Evolutionary conservation across 2,329 filamentous ascomycete species (phyloP).

Genomic region (Clonostachys solani): DNA sequence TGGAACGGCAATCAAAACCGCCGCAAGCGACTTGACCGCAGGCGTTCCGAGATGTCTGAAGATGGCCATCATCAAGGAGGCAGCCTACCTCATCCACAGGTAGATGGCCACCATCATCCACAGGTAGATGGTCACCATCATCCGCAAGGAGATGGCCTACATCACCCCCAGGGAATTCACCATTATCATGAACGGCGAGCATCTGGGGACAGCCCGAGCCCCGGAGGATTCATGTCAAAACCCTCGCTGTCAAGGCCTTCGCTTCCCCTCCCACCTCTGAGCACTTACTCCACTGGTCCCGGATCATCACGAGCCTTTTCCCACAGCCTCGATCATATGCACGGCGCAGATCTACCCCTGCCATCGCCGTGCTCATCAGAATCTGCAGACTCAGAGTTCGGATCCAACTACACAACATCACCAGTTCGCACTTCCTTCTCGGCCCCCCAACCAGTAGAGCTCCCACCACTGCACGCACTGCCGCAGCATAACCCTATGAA

Average conservation of each 20-base stretch:
- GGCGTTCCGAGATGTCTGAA: background rate
- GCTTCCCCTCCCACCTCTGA: no score
- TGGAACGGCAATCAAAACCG: constrained; percentile 94
- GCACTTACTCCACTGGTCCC: no score
- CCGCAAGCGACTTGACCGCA: constrained; percentile 1
- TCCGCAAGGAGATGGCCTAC: no score
- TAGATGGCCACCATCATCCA: background rate
- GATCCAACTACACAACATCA: constrained; percentile 59
- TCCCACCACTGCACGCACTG: background rate
- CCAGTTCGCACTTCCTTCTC: constrained; percentile 31
- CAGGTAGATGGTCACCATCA: no score
- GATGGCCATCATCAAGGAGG: background rate
- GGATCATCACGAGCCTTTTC: no score
- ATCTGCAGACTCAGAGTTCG: constrained; percentile 61
- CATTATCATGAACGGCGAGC: no score
- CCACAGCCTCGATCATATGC: constrained; percentile 12
- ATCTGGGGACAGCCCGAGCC: no score
- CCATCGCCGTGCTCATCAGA: constrained; percentile 32
- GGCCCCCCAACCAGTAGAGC: constrained; percentile 16
- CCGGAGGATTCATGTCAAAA: no score
- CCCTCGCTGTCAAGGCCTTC: no score
- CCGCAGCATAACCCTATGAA: background rate
- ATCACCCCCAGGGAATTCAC: no score
- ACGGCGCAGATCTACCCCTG: constrained; percentile 21
- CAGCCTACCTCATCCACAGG: background rate